These are phyloP conservation scores for Nigrospora sphaerica DNA, from an alignment of 2,329 filamentous ascomycete genomes.

Conservation along the genomic window DNA sequence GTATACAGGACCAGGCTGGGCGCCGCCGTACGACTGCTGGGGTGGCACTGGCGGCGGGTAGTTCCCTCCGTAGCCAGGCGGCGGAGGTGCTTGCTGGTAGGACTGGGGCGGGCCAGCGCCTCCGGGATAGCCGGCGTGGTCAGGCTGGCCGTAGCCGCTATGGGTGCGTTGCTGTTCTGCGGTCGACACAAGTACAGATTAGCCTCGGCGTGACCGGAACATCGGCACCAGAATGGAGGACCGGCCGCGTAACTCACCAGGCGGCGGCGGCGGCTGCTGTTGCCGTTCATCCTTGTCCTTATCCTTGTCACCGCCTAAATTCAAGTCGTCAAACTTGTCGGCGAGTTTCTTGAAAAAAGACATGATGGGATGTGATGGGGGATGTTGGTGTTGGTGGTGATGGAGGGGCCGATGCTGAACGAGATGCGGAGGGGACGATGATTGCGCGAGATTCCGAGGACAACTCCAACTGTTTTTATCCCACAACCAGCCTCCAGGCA, in stretches of 20 bases:
- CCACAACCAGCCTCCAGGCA: too few species aligned
- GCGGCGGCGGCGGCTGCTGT: background rate
- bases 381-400: background rate
- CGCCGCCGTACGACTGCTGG: constrained; percentile 4
- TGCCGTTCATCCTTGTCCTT: constrained; percentile 8
- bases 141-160: constrained; percentile 1
- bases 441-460: too few species aligned
- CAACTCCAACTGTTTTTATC: too few species aligned
- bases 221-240: too few species aligned
- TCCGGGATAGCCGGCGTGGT: constrained; percentile 3
- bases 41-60: constrained; percentile 1
- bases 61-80: constrained; percentile 1
- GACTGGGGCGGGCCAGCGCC: constrained; percentile 1
- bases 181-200: background rate
- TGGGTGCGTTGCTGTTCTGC: background rate
- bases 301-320: constrained; percentile 15
- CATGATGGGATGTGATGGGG: constrained; percentile 8
- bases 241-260: too few species aligned
- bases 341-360: constrained; percentile 22
- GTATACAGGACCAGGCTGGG: constrained; percentile 20
- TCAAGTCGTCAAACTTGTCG: constrained; percentile 21
- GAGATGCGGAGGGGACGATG: too few species aligned
- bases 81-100: background rate
- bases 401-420: background rate
- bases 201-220: background rate